These are phyloP conservation scores for Linum trigynum DNA, from an alignment of 345 rosid genomes.

Conservation along the genomic window DNA sequence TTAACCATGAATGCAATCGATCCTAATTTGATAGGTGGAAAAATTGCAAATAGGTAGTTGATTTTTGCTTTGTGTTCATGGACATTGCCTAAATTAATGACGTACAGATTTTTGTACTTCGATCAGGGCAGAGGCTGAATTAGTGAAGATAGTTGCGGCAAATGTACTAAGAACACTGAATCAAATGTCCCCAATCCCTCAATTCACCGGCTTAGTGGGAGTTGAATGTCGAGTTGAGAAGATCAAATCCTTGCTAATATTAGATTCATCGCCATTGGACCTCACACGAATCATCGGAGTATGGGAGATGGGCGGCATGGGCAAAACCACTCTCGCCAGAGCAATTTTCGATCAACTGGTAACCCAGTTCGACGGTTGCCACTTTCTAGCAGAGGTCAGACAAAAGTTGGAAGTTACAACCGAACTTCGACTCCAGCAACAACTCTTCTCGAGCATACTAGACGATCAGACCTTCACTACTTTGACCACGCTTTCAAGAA, in stretches of 20 bases:
- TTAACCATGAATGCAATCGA: no score
- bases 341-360: neutral
- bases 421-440: neutral
- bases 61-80: no score
- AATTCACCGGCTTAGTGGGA: neutral
- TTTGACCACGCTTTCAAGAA: neutral
- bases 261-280: neutral
- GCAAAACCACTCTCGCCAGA: neutral
- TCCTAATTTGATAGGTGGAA: no score
- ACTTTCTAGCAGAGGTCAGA: neutral
- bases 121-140: neutral
- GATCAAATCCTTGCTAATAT: neutral
- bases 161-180: neutral
- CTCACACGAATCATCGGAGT: neutral
- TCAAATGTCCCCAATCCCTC: neutral
- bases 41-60: no score
- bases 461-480: neutral
- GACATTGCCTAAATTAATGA: no score
- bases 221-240: neutral
- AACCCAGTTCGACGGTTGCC: neutral
- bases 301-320: conserved; percentile 4
- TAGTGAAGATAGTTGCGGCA: neutral
- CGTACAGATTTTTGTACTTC: no score
- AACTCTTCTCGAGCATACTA: neutral
- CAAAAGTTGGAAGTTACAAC: neutral